phyloP scores from a whole-genome alignment of 768 basidiomycete species.

The Phylloporus sp. region DNA sequence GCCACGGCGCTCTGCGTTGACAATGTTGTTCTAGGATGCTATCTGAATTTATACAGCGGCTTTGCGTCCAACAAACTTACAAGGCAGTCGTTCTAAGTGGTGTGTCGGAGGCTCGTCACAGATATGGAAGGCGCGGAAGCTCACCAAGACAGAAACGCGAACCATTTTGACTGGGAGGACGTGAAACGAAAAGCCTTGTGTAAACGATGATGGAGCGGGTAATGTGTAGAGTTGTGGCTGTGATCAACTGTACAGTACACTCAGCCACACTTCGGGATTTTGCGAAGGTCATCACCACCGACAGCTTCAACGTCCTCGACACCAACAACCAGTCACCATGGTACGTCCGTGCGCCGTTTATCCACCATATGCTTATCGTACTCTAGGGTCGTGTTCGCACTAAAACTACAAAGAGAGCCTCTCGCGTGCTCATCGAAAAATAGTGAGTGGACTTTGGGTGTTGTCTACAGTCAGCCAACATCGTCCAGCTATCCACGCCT shows the following conservation, averaged over 20 bases:
- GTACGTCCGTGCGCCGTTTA: conserved; percentile 28
- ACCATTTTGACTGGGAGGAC: conserved; percentile 57
- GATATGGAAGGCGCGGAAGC: conserved; percentile 16
- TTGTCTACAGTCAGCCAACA: background rate
- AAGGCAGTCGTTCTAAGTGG: conserved; percentile 54
- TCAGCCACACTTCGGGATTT: conserved; percentile 24
- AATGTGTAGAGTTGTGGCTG: conserved; percentile 18
- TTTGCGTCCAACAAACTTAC: conserved; percentile 27
- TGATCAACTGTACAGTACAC: conserved; percentile 24
- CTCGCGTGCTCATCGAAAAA: conserved; percentile 98
- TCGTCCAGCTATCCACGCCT: conserved; percentile 87
- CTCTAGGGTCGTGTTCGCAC: conserved; percentile 96
- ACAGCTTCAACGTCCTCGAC: conserved; percentile 25
- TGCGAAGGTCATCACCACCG: conserved; percentile 14
- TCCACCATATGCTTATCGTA: conserved; percentile 11
- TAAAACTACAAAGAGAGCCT: conserved; percentile 99
- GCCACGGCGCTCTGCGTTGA: conserved; percentile 99
- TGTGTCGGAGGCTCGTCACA: conserved; percentile 1
- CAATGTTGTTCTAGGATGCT: conserved; percentile 81
- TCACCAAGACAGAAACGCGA: conserved; percentile 77
- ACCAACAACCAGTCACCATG: conserved; percentile 41
- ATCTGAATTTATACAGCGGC: background rate
- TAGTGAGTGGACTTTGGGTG: conserved; percentile 56
- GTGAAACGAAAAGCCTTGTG: background rate
- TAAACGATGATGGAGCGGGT: background rate